These are phyloP conservation scores for Lactarius tabidus DNA, from an alignment of 768 basidiomycete genomes.

Conservation along the genomic window DNA sequence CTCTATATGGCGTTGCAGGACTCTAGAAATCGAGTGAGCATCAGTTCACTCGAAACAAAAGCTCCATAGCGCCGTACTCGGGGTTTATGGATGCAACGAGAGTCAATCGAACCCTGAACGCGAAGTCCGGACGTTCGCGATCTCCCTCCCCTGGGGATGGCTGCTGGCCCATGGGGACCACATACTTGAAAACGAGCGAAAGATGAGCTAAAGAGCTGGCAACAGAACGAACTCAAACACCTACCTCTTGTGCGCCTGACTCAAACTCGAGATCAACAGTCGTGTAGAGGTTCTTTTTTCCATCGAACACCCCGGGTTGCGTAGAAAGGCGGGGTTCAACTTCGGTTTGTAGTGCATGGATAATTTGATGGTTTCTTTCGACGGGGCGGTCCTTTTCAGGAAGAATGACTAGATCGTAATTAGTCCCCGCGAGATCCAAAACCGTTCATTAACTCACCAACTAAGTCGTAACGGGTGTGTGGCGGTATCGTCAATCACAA, in stretches of 20 bases:
- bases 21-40: constrained; percentile 36
- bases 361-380: constrained; percentile 63
- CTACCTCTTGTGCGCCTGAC: constrained; percentile 44
- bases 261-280: constrained; percentile 58
- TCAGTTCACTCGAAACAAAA: constrained; percentile 15
- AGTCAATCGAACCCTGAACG: constrained; percentile 60
- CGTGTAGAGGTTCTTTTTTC: constrained; percentile 72
- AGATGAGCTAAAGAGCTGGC: neutral
- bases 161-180: constrained; percentile 42
- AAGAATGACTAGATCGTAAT: constrained; percentile 50
- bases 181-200: constrained; percentile 44
- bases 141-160: neutral
- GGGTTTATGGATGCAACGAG: constrained; percentile 78
- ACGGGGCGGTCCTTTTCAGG: constrained; percentile 60
- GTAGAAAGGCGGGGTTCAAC: constrained; percentile 61
- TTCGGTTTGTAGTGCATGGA: constrained; percentile 54
- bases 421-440: neutral
- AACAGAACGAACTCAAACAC: constrained; percentile 17
- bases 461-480: constrained; percentile 29
- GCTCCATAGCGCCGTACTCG: constrained; percentile 47
- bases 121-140: constrained; percentile 44
- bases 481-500: neutral
- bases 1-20: constrained; percentile 56
- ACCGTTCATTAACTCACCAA: constrained; percentile 37
- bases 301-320: constrained; percentile 73